Conservation (phyloP, 352 stramenopile species). For the Phytophthora hybrid region DNA sequence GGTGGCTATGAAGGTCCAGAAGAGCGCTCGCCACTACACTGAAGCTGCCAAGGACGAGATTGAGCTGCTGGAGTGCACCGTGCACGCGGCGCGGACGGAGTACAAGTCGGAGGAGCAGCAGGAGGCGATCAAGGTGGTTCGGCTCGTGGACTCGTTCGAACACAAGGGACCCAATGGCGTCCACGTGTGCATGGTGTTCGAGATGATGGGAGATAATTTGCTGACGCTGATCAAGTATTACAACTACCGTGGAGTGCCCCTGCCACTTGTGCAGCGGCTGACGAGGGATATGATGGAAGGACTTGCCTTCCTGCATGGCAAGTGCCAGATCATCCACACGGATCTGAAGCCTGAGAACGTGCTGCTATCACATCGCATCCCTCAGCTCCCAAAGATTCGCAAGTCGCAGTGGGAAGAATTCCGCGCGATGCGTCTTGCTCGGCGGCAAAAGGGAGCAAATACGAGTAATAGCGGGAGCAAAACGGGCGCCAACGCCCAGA, state of each 20-base stretch:
- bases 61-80: constrained; percentile 94
- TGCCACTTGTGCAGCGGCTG: constrained; percentile 95
- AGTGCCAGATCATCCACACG: constrained; percentile 99
- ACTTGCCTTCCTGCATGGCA: constrained; percentile 97
- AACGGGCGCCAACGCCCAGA: not conserved
- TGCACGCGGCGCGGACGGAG: constrained; percentile 56
- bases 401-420: constrained; percentile 66
- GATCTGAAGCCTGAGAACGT: constrained; percentile 99
- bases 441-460: constrained; percentile 56
- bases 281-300: constrained; percentile 95
- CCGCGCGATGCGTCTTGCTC: constrained; percentile 43
- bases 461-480: constrained; percentile 5
- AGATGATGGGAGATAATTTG: constrained; percentile 99
- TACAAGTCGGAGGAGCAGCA: constrained; percentile 27
- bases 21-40: constrained; percentile 97
- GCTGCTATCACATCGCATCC: constrained; percentile 88
- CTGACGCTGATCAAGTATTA: constrained; percentile 99
- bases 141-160: constrained; percentile 96
- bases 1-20: constrained; percentile 98
- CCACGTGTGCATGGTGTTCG: constrained; percentile 99
- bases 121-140: constrained; percentile 63
- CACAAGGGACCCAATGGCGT: constrained; percentile 96
- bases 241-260: constrained; percentile 98
- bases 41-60: constrained; percentile 99
- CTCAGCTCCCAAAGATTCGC: constrained; percentile 70